These are phyloP conservation scores for Cochlearia excelsa DNA, from an alignment of 345 rosid species.

Conservation along the genomic window DNA sequence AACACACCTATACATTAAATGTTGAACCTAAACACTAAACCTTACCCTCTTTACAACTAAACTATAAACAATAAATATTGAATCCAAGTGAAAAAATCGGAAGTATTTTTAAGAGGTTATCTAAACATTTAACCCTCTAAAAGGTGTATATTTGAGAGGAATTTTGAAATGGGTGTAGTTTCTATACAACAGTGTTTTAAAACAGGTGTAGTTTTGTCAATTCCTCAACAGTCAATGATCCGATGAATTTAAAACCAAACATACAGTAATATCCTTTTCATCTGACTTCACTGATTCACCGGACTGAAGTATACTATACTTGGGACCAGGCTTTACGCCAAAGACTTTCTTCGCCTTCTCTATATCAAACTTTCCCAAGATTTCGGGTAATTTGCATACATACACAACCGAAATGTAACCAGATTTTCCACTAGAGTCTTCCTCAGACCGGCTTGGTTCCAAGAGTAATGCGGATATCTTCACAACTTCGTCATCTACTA, in stretches of 20 bases:
- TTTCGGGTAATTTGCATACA: constrained; percentile 81
- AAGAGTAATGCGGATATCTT: constrained; percentile 61
- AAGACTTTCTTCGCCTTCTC: constrained; percentile 63
- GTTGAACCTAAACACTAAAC: too few species aligned
- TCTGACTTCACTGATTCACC: constrained; percentile 89
- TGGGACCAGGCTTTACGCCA: constrained; percentile 83
- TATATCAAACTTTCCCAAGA: constrained; percentile 79
- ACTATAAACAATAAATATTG: too few species aligned
- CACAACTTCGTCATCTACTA: constrained; percentile 36
- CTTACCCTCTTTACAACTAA: too few species aligned
- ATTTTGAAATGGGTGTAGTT: too few species aligned
- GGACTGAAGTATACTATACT: constrained; percentile 66
- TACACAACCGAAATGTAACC: constrained; percentile 86
- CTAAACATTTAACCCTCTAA: too few species aligned
- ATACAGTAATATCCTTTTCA: constrained; percentile 57
- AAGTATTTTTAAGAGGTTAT: too few species aligned
- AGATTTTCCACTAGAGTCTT: constrained; percentile 43
- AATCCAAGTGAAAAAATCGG: too few species aligned
- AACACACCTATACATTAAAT: too few species aligned
- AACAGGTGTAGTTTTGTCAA: too few species aligned
- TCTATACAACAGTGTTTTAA: too few species aligned
- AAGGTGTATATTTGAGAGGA: too few species aligned
- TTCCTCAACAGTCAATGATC: too few species aligned
- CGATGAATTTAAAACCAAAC: constrained; percentile 17
- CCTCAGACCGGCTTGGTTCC: constrained; percentile 40